phyloP scores from a whole-genome alignment of 1,139 yeast genomes.

The Blastobotrys malaysiensis region DNA sequence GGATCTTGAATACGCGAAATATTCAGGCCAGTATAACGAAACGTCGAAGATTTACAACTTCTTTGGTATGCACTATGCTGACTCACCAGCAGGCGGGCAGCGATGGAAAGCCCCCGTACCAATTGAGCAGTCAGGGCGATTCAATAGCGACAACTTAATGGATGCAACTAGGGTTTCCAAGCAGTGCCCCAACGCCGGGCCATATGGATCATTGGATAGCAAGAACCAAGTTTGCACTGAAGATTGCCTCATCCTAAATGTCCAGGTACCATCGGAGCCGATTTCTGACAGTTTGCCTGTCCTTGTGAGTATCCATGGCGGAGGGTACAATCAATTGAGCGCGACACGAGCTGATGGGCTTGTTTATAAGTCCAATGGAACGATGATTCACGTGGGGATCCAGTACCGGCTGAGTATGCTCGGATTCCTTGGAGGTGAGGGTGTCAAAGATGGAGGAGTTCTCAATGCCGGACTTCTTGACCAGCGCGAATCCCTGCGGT shows the following conservation, averaged over 20 bases:
- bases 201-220: neutral
- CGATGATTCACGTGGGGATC: constrained; percentile 20
- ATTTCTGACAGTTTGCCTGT: constrained; percentile 11
- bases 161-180: constrained; percentile 4
- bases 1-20: neutral
- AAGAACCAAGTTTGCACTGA: constrained; percentile 10
- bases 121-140: neutral
- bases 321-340: constrained; percentile 11
- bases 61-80: constrained; percentile 6
- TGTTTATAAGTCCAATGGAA: constrained; percentile 8
- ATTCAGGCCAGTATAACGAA: neutral
- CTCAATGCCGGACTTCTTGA: constrained; percentile 31
- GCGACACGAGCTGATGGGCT: constrained; percentile 6
- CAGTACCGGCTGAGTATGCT: constrained; percentile 33
- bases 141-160: neutral
- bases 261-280: constrained; percentile 17
- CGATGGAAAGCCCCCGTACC: constrained; percentile 6
- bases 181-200: neutral
- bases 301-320: constrained; percentile 16
- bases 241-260: constrained; percentile 21
- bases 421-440: constrained; percentile 32
- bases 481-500: constrained; percentile 33
- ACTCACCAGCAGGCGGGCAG: neutral
- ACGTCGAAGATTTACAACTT: neutral
- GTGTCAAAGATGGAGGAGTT: constrained; percentile 22